phyloP scores from a whole-genome alignment of 2,329 filamentous ascomycete species.

The Rugonectria rugulosa region DNA sequence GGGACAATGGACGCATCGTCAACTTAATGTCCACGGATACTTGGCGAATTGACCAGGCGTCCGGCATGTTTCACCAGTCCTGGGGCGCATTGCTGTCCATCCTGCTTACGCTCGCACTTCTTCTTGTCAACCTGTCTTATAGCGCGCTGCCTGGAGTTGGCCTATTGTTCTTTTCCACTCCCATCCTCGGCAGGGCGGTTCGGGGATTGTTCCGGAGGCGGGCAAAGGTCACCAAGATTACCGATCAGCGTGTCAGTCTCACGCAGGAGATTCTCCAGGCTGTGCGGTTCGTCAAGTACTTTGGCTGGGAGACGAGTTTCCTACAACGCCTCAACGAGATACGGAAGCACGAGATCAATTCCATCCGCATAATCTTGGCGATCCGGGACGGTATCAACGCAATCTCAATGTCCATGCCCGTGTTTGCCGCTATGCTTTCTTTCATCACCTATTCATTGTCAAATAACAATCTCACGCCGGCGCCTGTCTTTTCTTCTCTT shows the following conservation, averaged over 20 bases:
- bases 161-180: conserved; percentile 2
- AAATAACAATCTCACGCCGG: conserved; percentile 73
- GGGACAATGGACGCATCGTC: conserved; percentile 9
- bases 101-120: conserved; percentile 3
- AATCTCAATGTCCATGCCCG: conserved; percentile 5
- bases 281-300: conserved; percentile 8
- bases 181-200: conserved; percentile 4
- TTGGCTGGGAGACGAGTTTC: conserved; percentile 6
- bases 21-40: conserved; percentile 16
- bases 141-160: conserved; percentile 12
- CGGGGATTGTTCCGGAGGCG: background rate
- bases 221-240: conserved; percentile 5
- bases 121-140: conserved; percentile 14
- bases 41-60: conserved; percentile 15
- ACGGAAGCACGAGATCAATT: conserved; percentile 1
- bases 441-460: conserved; percentile 48
- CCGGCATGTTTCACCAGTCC: conserved; percentile 10
- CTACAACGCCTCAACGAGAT: conserved; percentile 1
- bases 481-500: conserved; percentile 88
- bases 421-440: conserved; percentile 10
- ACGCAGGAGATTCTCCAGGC: conserved; percentile 10
- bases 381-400: conserved; percentile 7
- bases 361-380: conserved; percentile 3
- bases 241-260: conserved; percentile 3
- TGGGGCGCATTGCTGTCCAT: conserved; percentile 9